Percentiles rank a stretch among this genome's conserved stretches.
These are phyloP conservation scores for Dictyostelium brefeldianum DNA, from an alignment of 78 protist species.

Conservation along the genomic window DNA sequence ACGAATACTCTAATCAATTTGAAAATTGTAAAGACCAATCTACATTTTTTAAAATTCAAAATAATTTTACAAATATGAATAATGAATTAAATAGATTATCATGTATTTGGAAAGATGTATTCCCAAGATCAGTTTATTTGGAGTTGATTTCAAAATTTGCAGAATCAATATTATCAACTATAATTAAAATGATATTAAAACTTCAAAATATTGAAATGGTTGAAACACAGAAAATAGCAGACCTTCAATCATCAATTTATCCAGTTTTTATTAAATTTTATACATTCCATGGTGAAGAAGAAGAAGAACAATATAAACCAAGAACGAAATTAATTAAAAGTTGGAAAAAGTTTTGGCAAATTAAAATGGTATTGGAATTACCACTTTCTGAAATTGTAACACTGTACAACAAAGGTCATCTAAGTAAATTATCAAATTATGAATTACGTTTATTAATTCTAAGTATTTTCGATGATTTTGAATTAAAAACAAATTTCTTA, in stretches of 20 bases:
- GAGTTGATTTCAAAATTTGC: constrained; percentile 39
- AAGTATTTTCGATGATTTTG: constrained; percentile 71
- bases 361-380: constrained; percentile 46
- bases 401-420: constrained; percentile 22
- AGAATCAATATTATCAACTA: constrained; percentile 24
- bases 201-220: constrained; percentile 56
- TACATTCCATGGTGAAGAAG: constrained; percentile 34
- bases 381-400: constrained; percentile 44
- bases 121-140: constrained; percentile 59
- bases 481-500: constrained; percentile 41
- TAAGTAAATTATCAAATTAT: constrained; percentile 28
- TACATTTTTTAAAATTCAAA: constrained; percentile 15
- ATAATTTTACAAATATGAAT: constrained; percentile 45
- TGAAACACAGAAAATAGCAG: constrained; percentile 45
- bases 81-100: constrained; percentile 31
- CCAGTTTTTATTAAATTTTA: constrained; percentile 20
- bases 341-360: constrained; percentile 72
- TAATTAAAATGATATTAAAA: constrained; percentile 42
- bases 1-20: constrained; percentile 10
- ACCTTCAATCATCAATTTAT: constrained; percentile 16
- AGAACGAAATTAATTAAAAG: constrained; percentile 39
- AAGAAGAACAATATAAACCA: constrained; percentile 24
- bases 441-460: constrained; percentile 27
- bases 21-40: constrained; percentile 33
- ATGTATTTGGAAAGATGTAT: constrained; percentile 45